phyloP scores from a whole-genome alignment of 2,329 filamentous ascomycete species.

The Davidsoniella neocaledoniae region DNA sequence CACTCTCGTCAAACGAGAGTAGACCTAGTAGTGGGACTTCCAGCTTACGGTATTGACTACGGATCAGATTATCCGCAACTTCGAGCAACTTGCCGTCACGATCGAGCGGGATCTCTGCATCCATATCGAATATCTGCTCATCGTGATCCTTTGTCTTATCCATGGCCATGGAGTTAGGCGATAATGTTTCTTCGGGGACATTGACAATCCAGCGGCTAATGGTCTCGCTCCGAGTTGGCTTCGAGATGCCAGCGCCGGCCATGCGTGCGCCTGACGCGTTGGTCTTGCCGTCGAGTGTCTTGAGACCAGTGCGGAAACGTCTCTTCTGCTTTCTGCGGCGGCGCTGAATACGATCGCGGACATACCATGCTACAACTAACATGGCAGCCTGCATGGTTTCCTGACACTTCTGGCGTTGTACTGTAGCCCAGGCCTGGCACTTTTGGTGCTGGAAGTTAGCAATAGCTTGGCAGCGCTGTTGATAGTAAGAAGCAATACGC shows the following conservation, averaged over 20 bases:
- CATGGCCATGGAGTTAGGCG: conserved; percentile 18
- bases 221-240: conserved; percentile 21
- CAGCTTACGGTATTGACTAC: conserved; percentile 28
- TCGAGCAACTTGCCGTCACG: conserved; percentile 27
- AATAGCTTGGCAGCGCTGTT: conserved; percentile 30
- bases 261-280: background rate
- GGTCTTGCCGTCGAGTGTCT: conserved; percentile 16
- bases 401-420: conserved; percentile 30
- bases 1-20: conserved; percentile 28
- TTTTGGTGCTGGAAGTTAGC: conserved; percentile 30
- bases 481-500: conserved; percentile 31
- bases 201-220: conserved; percentile 28
- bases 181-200: conserved; percentile 21
- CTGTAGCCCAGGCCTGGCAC: conserved; percentile 30
- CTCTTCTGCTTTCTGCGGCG: conserved; percentile 25
- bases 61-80: conserved; percentile 30
- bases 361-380: conserved; percentile 33
- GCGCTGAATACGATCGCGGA: conserved; percentile 29
- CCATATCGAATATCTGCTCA: conserved; percentile 26
- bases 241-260: conserved; percentile 16
- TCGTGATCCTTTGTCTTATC: conserved; percentile 21
- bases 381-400: conserved; percentile 33
- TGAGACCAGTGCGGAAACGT: conserved; percentile 25
- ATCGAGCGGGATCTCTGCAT: conserved; percentile 23
- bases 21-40: conserved; percentile 30